Conservation (phyloP, 1,139 yeast genomes). For the Kurtzmaniella quercitrusa region DNA sequence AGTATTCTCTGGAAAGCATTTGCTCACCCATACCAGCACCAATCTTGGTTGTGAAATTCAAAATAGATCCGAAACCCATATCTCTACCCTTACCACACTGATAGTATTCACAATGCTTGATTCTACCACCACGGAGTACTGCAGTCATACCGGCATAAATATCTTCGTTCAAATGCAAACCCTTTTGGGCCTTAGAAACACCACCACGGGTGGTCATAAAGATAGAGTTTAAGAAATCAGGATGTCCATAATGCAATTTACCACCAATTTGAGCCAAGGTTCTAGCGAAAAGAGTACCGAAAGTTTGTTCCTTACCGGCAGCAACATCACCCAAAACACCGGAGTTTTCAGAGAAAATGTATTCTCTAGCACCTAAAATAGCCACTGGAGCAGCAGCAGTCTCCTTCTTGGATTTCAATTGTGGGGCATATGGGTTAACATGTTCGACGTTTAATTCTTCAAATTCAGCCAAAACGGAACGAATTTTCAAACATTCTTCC, state of each 20-base stretch:
- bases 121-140: constrained; percentile 95
- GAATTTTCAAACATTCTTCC: constrained; percentile 96
- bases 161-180: constrained; percentile 97
- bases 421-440: constrained; percentile 73
- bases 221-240: constrained; percentile 93
- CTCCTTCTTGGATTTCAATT: constrained; percentile 40
- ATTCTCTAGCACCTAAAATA: constrained; percentile 98
- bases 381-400: constrained; percentile 73
- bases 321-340: constrained; percentile 99
- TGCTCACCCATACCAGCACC: constrained; percentile 99
- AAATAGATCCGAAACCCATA: constrained; percentile 97
- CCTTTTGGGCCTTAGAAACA: constrained; percentile 98
- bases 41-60: constrained; percentile 97
- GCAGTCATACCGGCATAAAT: constrained; percentile 99
- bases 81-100: constrained; percentile 99
- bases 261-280: constrained; percentile 98
- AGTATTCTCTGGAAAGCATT: constrained; percentile 96
- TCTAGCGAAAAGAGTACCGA: constrained; percentile 97
- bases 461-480: constrained; percentile 96
- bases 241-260: constrained; percentile 98
- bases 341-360: constrained; percentile 96
- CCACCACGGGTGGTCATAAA: constrained; percentile 99
- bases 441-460: constrained; percentile 91
- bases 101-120: constrained; percentile 97
- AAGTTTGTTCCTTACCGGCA: constrained; percentile 99